phyloP scores from a whole-genome alignment of 202 grass and related monocot species.

The Carex arenaria region DNA sequence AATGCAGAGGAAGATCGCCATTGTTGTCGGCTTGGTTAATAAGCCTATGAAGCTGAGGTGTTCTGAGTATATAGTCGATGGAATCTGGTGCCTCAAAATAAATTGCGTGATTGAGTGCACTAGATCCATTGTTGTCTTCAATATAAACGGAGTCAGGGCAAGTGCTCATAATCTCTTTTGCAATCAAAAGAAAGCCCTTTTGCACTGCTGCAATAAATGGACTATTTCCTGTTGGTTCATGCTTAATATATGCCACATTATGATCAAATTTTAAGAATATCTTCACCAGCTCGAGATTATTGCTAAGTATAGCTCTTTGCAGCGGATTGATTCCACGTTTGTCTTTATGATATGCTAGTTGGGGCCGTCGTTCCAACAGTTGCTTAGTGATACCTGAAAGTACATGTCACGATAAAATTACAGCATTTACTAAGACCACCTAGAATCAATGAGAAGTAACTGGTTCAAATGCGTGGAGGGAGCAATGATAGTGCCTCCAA shows the following conservation, averaged over 20 bases:
- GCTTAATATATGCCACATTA: not conserved
- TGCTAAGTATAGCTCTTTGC: not conserved
- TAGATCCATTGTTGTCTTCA: too few relatives aligned
- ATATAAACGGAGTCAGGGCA: too few relatives aligned
- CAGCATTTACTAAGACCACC: too few relatives aligned
- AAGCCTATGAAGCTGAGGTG: not conserved
- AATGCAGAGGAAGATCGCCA: not conserved
- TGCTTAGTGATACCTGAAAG: too few relatives aligned
- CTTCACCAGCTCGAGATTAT: not conserved
- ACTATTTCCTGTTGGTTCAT: too few relatives aligned
- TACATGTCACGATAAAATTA: too few relatives aligned
- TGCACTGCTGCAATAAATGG: too few relatives aligned
- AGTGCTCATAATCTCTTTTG: too few relatives aligned
- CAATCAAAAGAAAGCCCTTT: too few relatives aligned
- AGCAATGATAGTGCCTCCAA: too few relatives aligned
- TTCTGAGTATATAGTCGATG: not conserved
- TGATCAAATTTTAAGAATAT: not conserved
- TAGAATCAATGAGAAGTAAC: too few relatives aligned
- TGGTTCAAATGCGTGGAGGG: too few relatives aligned
- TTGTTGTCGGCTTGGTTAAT: not conserved
- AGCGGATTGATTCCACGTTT: not conserved
- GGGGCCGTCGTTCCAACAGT: not conserved
- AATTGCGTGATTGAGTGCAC: not conserved
- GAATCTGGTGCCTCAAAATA: not conserved
- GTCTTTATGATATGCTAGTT: not conserved